Conservation (phyloP, 768 basidiomycete genomes). For the Hortiboletus campestris region DNA sequence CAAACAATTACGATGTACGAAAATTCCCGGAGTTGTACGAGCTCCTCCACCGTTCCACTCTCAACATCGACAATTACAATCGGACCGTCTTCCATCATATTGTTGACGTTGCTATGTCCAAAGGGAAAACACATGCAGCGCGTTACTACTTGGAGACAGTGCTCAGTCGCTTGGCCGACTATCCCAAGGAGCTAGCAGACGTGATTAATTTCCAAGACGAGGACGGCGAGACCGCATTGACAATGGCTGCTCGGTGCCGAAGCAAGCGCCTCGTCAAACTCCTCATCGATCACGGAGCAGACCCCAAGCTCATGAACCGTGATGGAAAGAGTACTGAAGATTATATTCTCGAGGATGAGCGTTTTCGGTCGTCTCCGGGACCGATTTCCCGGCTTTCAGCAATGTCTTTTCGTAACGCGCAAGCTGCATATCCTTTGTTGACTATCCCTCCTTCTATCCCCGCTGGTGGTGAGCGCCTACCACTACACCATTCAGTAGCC, state of each 20-base stretch:
- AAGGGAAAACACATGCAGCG: constrained; percentile 96
- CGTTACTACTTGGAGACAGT: constrained; percentile 99
- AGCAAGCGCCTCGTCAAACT: constrained; percentile 95
- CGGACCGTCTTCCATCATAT: constrained; percentile 98
- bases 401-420: constrained; percentile 75
- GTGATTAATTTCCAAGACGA: constrained; percentile 99
- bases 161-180: constrained; percentile 81
- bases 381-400: constrained; percentile 63
- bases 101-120: constrained; percentile 95
- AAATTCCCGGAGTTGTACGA: constrained; percentile 99
- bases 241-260: constrained; percentile 92
- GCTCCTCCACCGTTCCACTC: constrained; percentile 93
- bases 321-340: constrained; percentile 98
- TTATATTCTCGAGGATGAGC: constrained; percentile 97
- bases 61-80: constrained; percentile 98
- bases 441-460: constrained; percentile 42
- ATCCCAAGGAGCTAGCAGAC: constrained; percentile 93
- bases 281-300: constrained; percentile 93
- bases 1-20: constrained; percentile 98
- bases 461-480: constrained; percentile 60
- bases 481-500: constrained; percentile 80
- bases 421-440: constrained; percentile 44
- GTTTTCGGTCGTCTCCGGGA: constrained; percentile 88
- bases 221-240: constrained; percentile 96
- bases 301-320: constrained; percentile 90